Conservation (phyloP, 495 filamentous ascomycete species). For the Neurospora terricola region DNA sequence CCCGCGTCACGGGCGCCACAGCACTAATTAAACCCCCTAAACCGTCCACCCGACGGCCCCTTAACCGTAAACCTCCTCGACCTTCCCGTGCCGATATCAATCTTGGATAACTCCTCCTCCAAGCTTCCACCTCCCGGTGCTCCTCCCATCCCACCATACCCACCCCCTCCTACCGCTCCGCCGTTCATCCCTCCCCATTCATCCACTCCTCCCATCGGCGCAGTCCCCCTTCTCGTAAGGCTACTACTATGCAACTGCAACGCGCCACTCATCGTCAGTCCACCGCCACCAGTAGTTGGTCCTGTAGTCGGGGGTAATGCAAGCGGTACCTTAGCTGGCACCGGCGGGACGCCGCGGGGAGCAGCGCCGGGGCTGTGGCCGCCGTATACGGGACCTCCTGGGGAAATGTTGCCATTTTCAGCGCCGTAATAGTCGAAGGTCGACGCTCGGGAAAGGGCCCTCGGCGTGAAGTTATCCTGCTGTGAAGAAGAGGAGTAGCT, state of each 20-base stretch:
- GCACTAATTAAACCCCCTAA: background rate
- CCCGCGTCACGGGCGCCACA: background rate
- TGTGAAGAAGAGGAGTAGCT: slow-evolving; percentile 25
- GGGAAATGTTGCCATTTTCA: slow-evolving; percentile 25
- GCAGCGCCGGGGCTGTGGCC: slow-evolving; percentile 17
- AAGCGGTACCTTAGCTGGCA: slow-evolving; percentile 69
- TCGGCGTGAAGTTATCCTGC: slow-evolving; percentile 33
- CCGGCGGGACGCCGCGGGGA: slow-evolving; percentile 41
- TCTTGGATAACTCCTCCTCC: slow-evolving; percentile 69
- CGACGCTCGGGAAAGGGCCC: slow-evolving; percentile 28
- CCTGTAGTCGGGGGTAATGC: slow-evolving; percentile 11
- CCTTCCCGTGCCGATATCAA: slow-evolving; percentile 65
- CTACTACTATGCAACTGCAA: slow-evolving; percentile 26
- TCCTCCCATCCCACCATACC: slow-evolving; percentile 3
- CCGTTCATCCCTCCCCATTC: background rate
- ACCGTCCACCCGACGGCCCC: background rate
- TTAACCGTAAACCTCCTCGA: slow-evolving; percentile 7
- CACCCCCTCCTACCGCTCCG: background rate
- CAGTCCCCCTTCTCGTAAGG: slow-evolving; percentile 6
- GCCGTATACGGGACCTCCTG: slow-evolving; percentile 1
- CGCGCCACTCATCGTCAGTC: slow-evolving; percentile 33
- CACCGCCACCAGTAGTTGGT: background rate
- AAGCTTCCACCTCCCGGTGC: slow-evolving; percentile 36
- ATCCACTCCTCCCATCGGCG: background rate
- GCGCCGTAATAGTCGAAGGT: slow-evolving; percentile 29